Percentiles rank a stretch among this genome's conserved stretches.
These are phyloP conservation scores for Ascochyta clinopodiicola DNA, from an alignment of 2,329 filamentous ascomycete species.

Conservation along the genomic window DNA sequence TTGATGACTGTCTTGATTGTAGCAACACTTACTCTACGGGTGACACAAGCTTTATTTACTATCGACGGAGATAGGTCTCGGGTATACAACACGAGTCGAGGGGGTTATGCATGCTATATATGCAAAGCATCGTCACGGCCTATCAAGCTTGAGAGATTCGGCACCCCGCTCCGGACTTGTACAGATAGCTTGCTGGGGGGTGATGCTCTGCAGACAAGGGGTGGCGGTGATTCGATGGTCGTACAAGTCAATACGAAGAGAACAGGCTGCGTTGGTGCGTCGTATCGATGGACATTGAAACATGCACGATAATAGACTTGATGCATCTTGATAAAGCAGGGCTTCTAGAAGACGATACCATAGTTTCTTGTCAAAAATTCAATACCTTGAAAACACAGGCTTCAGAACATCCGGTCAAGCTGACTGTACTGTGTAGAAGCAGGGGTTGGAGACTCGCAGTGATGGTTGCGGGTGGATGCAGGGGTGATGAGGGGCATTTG, in stretches of 20 bases:
- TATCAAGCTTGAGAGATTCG: not conserved
- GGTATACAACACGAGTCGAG: not conserved
- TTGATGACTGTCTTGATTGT: not conserved
- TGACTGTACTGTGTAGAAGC: too few relatives aligned
- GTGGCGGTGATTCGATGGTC: too few relatives aligned
- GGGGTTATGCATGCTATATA: not conserved
- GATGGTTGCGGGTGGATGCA: slow-evolving; percentile 1
- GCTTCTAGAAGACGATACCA: too few relatives aligned
- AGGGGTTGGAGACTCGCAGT: too few relatives aligned
- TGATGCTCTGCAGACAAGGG: not conserved
- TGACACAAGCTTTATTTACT: not conserved
- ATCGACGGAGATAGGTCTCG: not conserved
- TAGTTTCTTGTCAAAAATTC: too few relatives aligned
- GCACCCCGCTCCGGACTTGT: slow-evolving; percentile 4
- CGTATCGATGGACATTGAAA: too few relatives aligned
- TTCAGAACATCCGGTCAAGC: too few relatives aligned
- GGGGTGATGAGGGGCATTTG: slow-evolving; percentile 11
- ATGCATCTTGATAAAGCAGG: too few relatives aligned
- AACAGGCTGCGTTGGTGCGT: too few relatives aligned
- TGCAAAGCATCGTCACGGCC: not conserved
- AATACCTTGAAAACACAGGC: too few relatives aligned
- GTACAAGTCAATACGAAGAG: too few relatives aligned
- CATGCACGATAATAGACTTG: too few relatives aligned
- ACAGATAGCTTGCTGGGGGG: not conserved
- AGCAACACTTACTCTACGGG: not conserved